Conservation (phyloP, 805 yeast species). For the Saccharomycopsis fodiens region DNA sequence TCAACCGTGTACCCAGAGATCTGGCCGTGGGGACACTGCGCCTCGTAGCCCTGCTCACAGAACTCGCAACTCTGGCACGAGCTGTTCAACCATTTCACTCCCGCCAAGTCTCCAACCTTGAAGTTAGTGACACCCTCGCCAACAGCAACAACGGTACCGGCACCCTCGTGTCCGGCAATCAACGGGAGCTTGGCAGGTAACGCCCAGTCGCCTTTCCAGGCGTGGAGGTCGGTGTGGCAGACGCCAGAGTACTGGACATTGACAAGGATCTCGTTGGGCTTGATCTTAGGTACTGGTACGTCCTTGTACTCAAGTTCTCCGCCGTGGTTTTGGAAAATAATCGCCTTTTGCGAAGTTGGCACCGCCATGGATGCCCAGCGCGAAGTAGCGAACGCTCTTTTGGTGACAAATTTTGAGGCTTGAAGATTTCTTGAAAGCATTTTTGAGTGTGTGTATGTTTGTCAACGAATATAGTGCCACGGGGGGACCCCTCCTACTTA, state of each 20-base stretch:
- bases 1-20: constrained; percentile 85
- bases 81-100: constrained; percentile 77
- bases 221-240: constrained; percentile 91
- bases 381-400: no score
- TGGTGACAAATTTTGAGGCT: no score
- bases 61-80: constrained; percentile 72
- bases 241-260: constrained; percentile 86
- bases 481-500: no score
- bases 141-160: constrained; percentile 74
- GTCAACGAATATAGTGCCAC: no score
- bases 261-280: constrained; percentile 68
- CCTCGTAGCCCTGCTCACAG: constrained; percentile 60
- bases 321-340: constrained; percentile 56
- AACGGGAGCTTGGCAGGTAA: constrained; percentile 63
- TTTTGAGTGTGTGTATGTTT: no score
- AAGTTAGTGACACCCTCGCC: constrained; percentile 64
- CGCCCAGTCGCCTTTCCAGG: constrained; percentile 94
- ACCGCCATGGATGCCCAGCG: no score
- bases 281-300: constrained; percentile 75
- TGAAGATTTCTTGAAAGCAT: no score
- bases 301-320: constrained; percentile 63
- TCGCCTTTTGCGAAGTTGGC: constrained; percentile 67
- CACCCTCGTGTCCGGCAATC: constrained; percentile 89
- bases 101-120: constrained; percentile 74
- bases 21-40: constrained; percentile 63